A percentile compares a stretch with the other conserved stretches of the same genome.
These are phyloP conservation scores for Juglanconis sp. DNA, from an alignment of 2,329 filamentous ascomycete species.

Conservation along the genomic window DNA sequence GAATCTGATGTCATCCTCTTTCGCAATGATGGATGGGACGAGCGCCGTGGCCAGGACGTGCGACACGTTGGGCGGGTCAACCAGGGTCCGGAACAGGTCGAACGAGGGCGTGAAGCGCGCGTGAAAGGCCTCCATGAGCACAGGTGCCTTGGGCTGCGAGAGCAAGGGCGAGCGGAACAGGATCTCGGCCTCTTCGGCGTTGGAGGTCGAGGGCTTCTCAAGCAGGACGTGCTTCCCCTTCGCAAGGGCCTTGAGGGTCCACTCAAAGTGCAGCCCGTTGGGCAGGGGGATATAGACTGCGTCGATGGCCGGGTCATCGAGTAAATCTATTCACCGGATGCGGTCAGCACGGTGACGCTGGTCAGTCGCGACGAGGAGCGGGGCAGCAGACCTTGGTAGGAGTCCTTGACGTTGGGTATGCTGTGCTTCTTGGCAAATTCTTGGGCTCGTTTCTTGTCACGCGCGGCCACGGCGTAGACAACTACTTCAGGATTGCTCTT, in stretches of 20 bases:
- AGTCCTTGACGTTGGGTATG: constrained; percentile 46
- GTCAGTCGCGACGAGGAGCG: not conserved
- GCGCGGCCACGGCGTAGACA: constrained; percentile 49
- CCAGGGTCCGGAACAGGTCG: constrained; percentile 36
- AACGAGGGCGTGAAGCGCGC: constrained; percentile 48
- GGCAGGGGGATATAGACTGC: constrained; percentile 51
- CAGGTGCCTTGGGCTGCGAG: constrained; percentile 32
- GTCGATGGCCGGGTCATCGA: constrained; percentile 41
- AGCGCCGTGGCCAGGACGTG: constrained; percentile 29
- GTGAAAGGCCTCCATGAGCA: constrained; percentile 54
- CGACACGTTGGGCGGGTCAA: constrained; percentile 37
- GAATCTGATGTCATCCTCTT: constrained; percentile 41
- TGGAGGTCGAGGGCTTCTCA: constrained; percentile 51
- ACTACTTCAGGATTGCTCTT: constrained; percentile 52
- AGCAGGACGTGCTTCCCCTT: constrained; percentile 54
- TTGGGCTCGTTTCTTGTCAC: constrained; percentile 43
- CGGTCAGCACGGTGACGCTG: not conserved
- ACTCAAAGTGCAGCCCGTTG: constrained; percentile 41
- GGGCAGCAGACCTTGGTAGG: constrained; percentile 37
- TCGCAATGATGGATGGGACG: constrained; percentile 30
- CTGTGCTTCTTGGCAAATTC: constrained; percentile 48
- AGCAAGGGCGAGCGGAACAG: constrained; percentile 41
- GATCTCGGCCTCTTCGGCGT: constrained; percentile 38
- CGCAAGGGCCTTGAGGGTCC: constrained; percentile 44
- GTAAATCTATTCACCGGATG: constrained; percentile 25